Conservation (phyloP, 768 basidiomycete genomes). For the Pulveroboletus sp. region DNA sequence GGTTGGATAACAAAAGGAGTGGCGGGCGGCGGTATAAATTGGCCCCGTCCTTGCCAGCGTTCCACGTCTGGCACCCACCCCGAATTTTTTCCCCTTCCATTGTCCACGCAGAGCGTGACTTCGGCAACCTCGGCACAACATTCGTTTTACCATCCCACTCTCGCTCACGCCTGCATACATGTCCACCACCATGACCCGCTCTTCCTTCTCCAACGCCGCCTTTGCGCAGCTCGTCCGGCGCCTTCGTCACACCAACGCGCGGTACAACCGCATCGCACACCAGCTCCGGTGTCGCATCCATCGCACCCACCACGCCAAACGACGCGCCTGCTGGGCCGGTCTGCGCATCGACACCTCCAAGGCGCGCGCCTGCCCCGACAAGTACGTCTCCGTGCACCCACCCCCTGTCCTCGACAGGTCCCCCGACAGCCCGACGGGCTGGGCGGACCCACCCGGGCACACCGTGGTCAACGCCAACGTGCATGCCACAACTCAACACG, state of each 20-base stretch:
- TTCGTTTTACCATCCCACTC: not conserved
- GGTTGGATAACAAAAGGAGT: too few relatives aligned
- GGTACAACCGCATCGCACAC: constrained; percentile 38
- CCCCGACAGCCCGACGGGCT: constrained; percentile 34
- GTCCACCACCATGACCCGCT: constrained; percentile 21
- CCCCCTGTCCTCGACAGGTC: constrained; percentile 25
- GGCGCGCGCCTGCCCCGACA: constrained; percentile 40
- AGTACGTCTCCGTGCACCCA: constrained; percentile 31
- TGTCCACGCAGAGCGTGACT: constrained; percentile 15
- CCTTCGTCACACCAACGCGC: constrained; percentile 43
- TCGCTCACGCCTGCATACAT: constrained; percentile 6
- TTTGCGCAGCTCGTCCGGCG: constrained; percentile 39
- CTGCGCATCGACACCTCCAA: constrained; percentile 41
- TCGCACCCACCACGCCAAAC: constrained; percentile 46
- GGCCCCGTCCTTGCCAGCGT: too few relatives aligned
- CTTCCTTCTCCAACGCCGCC: constrained; percentile 25
- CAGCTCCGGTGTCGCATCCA: constrained; percentile 34
- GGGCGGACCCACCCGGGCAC: not conserved
- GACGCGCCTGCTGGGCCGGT: constrained; percentile 40
- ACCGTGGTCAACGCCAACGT: not conserved
- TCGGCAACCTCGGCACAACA: constrained; percentile 7
- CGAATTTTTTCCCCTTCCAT: not conserved
- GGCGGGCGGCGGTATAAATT: too few relatives aligned
- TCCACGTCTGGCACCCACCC: constrained; percentile 8
- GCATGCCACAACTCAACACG: not conserved